phyloP scores from a whole-genome alignment of 345 rosid genomes.

The Eucalyptus pauciflora region DNA sequence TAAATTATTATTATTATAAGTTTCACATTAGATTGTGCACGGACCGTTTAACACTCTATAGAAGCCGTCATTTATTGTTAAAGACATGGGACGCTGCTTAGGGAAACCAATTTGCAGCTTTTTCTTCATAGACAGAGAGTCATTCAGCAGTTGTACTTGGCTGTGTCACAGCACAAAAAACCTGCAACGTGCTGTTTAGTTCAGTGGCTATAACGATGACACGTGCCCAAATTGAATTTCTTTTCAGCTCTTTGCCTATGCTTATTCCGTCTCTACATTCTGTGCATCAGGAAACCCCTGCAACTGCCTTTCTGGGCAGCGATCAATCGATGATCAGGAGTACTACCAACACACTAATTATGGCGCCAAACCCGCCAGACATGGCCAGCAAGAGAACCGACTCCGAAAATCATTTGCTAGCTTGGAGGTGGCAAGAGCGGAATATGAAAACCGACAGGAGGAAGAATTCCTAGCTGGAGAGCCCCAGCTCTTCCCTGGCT shows the following conservation, averaged over 20 bases:
- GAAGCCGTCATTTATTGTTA: not conserved
- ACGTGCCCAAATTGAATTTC: not conserved
- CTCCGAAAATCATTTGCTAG: constrained; percentile 42
- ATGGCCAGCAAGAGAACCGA: constrained; percentile 23
- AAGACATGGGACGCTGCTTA: not conserved
- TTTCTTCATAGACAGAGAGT: not conserved
- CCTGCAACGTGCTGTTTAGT: not conserved
- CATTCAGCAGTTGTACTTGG: not conserved
- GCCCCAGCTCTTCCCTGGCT: constrained; percentile 66
- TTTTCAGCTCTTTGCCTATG: not conserved
- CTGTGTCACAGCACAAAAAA: not conserved
- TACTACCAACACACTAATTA: constrained; percentile 25
- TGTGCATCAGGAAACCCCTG: constrained; percentile 37
- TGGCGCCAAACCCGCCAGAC: constrained; percentile 26
- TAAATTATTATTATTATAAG: not conserved
- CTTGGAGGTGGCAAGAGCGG: constrained; percentile 19
- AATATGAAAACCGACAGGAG: constrained; percentile 24
- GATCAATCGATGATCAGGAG: constrained; percentile 45
- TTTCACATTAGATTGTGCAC: not conserved
- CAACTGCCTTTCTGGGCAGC: constrained; percentile 47
- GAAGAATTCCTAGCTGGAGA: constrained; percentile 34
- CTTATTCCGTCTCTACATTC: not conserved
- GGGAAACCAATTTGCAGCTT: not conserved
- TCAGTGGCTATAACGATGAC: not conserved
- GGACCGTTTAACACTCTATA: not conserved